Base-by-base conservation (phyloP, 2,329 filamentous ascomycete genomes). In the Phyllosticta citriasiana region DNA sequence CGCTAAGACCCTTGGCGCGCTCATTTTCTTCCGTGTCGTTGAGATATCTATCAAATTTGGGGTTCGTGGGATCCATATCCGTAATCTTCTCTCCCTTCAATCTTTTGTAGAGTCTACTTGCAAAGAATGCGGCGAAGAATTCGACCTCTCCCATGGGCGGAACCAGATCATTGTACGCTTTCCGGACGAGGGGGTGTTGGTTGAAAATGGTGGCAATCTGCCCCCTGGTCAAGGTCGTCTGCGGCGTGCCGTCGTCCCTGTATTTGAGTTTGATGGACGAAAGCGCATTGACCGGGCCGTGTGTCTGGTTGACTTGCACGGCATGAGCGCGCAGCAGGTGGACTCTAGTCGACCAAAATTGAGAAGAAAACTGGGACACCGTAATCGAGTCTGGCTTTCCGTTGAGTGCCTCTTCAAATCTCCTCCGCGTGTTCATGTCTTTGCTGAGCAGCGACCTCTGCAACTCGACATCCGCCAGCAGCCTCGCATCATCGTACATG, bases 41-140 rank as follows among this genome's bases (percentile, higher is more conserved):
- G 25, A 96, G 82, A 71, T 96, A 97, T 66, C 88, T 87, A 74
- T 97, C 94, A 64, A 97, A 87, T 8, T 94, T 79, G 19, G 84
- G 80, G 73, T 97, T 91, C 8, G 84, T 83, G 16, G 85, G 79
- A 72, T 97, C 93, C 3, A 82, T 82, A 8, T 93, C 90, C 0
- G 84, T 84, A 53, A 96, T 85, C 58, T 90, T 88, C 74, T 97
- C 91, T 47, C 95, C 94, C 62, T 92, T 89, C 61, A 99, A 78
- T 70, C 91, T 93, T 76, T 96, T 97, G 66, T 91, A 91, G 8
- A 99, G 78, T 61, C 89, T 84, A 73, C 91, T 96, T 64, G 92
- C 84, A 72, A 99, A 97, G 76, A 99, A 99, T 14, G 90, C 84
- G 5, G 88, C 88, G 92, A 93, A 99, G 71, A 99, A 99, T 57